A percentile compares a stretch with the other conserved stretches of the same genome.
Conservation (phyloP, 2,329 filamentous ascomycete genomes). For the Lasiodiplodia citricola region DNA sequence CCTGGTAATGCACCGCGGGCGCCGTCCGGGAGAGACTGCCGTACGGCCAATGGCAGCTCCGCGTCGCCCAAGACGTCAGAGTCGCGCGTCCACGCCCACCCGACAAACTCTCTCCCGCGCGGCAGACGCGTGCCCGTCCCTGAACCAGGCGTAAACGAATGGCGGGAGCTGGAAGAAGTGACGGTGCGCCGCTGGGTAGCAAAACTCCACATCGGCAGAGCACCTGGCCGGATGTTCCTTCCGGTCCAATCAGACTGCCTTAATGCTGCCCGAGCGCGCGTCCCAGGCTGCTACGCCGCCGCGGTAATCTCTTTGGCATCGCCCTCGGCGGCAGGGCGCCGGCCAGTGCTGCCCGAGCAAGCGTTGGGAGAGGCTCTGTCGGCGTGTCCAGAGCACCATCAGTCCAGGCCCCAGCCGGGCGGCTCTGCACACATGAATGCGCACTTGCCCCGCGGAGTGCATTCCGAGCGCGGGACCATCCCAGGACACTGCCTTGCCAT, state of each 20-base stretch:
- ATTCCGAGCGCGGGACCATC: neutral
- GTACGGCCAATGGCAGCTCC: neutral
- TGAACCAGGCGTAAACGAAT: neutral
- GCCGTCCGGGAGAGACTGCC: neutral
- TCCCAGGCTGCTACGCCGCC: neutral
- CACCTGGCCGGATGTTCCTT: neutral
- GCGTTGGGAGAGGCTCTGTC: too few species aligned
- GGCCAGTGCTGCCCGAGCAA: neutral
- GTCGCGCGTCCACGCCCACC: neutral
- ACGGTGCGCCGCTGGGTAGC: neutral
- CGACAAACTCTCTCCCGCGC: neutral
- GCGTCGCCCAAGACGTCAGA: neutral
- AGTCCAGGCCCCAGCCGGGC: neutral
- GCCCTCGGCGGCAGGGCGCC: neutral
- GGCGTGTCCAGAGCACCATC: neutral
- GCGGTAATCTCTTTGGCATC: neutral
- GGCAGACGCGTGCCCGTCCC: neutral
- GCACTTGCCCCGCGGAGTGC: neutral
- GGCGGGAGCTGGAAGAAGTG: neutral
- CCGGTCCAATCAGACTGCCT: slow-evolving; percentile 6
- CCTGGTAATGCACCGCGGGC: neutral
- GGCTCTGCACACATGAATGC: neutral
- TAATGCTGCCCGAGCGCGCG: neutral
- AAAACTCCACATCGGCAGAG: neutral
- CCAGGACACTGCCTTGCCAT: neutral